Evolutionary conservation across 495 filamentous ascomycete genomes (phyloP).

Genomic region (Hypoxylon lienhwacheense): DNA sequence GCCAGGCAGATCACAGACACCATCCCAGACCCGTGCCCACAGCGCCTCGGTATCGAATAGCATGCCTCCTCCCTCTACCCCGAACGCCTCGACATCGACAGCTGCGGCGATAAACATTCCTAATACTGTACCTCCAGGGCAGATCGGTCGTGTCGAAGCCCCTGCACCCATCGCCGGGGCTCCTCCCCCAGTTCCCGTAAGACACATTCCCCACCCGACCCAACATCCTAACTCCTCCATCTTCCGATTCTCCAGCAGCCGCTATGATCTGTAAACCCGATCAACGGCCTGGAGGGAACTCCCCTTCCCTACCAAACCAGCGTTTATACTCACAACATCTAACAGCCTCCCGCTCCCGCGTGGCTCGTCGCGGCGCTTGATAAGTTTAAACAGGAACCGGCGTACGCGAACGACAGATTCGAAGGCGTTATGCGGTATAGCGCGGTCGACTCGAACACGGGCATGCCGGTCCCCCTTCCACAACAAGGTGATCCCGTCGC

Average conservation of each 20-base stretch:
- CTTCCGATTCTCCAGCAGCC: conserved; percentile 35
- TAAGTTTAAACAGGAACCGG: conserved; percentile 53
- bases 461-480: conserved; percentile 52
- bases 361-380: conserved; percentile 75
- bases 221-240: conserved; percentile 24
- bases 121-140: conserved; percentile 47
- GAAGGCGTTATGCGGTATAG: conserved; percentile 87
- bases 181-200: conserved; percentile 57
- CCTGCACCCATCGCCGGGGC: conserved; percentile 59
- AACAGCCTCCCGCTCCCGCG: conserved; percentile 72
- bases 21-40: conserved; percentile 54
- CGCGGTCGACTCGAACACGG: conserved; percentile 68
- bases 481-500: conserved; percentile 51
- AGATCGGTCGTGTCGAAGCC: conserved; percentile 67
- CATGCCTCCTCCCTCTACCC: conserved; percentile 63
- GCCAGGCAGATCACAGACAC: conserved; percentile 46
- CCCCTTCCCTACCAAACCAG: conserved; percentile 16
- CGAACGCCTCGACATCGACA: conserved; percentile 40
- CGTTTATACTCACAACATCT: conserved; percentile 32
- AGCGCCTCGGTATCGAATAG: conserved; percentile 57
- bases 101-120: conserved; percentile 42
- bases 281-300: conserved; percentile 26
- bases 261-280: conserved; percentile 36
- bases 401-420: conserved; percentile 76
- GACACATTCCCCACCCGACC: conserved; percentile 38